Base-by-base conservation (phyloP, 805 yeast species). In the Zygoascus tannicola region DNA sequence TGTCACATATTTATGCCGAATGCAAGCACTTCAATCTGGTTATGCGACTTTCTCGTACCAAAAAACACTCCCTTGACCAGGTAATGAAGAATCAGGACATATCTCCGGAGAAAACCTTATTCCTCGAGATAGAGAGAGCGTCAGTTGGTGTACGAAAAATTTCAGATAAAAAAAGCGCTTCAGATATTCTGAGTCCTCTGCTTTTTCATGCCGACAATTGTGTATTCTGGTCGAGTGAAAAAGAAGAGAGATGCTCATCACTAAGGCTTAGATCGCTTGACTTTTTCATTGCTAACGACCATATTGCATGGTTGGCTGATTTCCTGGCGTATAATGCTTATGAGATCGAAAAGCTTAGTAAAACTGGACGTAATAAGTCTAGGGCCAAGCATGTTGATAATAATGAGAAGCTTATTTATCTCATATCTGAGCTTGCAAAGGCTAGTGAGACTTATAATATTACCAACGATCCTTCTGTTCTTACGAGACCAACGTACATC, bases 401-500 rank as follows among this genome's bases (percentile, higher is more conserved):
- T 22, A 40, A 45, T 21, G 28, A 35, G 16, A 41, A 48, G 20
- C 20, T 45, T 7, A 44, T 45, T 2, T 46, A 66, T 37, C 49
- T 74, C 3, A 56, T 76, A 3, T 66, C 71, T 35, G 62, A 65
- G 36, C 50, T 74, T 19, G 67, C 76, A 1, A 50, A 59, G 5
- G 78, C 80, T 3, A 73, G 80, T 40, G 71, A 67, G 23, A 55
- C 56, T 20, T 72, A 62, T 53, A 71, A 72, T 23, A 74, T 87
- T 35, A 78, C 78, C 40, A 84, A 84, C 49, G 97, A 92, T 55
- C 94, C 97, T 0, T 78, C 85, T 4, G 95, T 87, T 16, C 72
- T 90, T 42, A 88, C 97, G 1, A 81, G 86, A 41, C 96, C 97
- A 0, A 81, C 96, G 0, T 80, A 83, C 53, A 76, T 86, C 23